Conservation (phyloP, 495 filamentous ascomycete genomes). For the Penicillium antarcticum region DNA sequence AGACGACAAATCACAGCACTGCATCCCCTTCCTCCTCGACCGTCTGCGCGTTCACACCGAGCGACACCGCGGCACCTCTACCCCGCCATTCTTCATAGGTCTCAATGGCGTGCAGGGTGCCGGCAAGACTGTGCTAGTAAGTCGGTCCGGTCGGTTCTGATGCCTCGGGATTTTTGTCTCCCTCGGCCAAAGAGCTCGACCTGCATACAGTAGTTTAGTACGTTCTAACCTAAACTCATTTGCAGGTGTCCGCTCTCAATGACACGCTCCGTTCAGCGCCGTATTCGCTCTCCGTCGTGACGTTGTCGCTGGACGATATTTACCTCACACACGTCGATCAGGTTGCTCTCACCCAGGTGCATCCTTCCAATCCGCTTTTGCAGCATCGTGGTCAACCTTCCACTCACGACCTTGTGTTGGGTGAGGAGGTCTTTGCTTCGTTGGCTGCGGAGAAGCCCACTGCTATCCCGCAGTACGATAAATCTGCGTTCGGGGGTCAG, state of each 20-base stretch:
- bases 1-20: constrained; percentile 85
- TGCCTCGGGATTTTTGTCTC: constrained; percentile 2
- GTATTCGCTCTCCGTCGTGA: constrained; percentile 66
- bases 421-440: constrained; percentile 56
- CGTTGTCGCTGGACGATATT: constrained; percentile 88
- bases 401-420: constrained; percentile 79
- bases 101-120: constrained; percentile 75
- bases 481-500: constrained; percentile 69
- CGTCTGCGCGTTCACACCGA: constrained; percentile 52
- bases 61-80: constrained; percentile 30
- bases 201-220: too few relatives aligned
- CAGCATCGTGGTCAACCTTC: constrained; percentile 81
- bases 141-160: constrained; percentile 1
- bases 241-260: constrained; percentile 61
- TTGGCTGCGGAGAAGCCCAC: constrained; percentile 51
- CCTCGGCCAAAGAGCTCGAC: constrained; percentile 8
- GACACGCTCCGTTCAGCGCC: constrained; percentile 62
- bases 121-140: constrained; percentile 85
- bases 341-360: constrained; percentile 54
- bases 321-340: constrained; percentile 77
- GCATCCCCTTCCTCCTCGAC: constrained; percentile 79
- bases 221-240: neutral
- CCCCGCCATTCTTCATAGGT: constrained; percentile 58
- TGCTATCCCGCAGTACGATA: constrained; percentile 79
- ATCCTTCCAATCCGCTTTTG: constrained; percentile 71